Percentiles rank a stretch among this genome's conserved stretches.
Evolutionary conservation across 2,329 filamentous ascomycete genomes (phyloP).

Genomic region (Colletotrichum musae): DNA sequence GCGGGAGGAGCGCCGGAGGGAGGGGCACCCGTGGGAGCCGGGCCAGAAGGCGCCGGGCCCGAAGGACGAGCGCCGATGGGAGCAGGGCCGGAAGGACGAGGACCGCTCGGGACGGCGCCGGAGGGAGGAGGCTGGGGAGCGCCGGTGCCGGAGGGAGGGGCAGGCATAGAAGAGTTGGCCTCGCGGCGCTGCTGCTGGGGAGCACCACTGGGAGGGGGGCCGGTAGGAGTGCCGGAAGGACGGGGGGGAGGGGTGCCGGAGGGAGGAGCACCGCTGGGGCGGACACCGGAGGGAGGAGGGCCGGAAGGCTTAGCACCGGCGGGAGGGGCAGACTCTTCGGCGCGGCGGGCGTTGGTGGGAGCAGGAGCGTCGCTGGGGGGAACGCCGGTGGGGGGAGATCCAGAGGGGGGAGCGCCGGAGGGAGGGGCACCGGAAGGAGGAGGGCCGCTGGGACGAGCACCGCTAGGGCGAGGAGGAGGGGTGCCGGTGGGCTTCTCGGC

Average conservation of each 20-base stretch:
- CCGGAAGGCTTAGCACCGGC: slow-evolving; percentile 11
- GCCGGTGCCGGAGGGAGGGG: slow-evolving; percentile 13
- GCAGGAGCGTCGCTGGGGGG: not conserved
- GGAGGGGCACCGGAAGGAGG: slow-evolving; percentile 17
- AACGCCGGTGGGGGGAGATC: not conserved
- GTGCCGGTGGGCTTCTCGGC: slow-evolving; percentile 12
- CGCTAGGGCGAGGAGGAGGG: slow-evolving; percentile 1
- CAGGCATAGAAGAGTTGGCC: slow-evolving; percentile 2
- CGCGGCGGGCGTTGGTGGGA: slow-evolving; percentile 16
- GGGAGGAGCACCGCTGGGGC: slow-evolving; percentile 7
- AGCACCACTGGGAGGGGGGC: slow-evolving; percentile 17
- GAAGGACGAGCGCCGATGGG: slow-evolving; percentile 12
- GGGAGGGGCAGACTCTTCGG: slow-evolving; percentile 3
- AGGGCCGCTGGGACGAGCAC: slow-evolving; percentile 10
- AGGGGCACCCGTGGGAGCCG: not conserved
- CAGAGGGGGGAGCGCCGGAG: slow-evolving; percentile 12
- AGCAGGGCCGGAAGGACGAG: slow-evolving; percentile 11
- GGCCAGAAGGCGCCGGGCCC: slow-evolving; percentile 14
- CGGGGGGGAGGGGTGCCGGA: slow-evolving; percentile 16
- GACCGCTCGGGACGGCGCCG: slow-evolving; percentile 11
- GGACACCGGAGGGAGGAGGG: slow-evolving; percentile 15
- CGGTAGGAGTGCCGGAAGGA: slow-evolving; percentile 12
- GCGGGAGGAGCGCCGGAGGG: slow-evolving; percentile 25
- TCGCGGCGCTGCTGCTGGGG: slow-evolving; percentile 14
- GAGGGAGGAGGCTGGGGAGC: slow-evolving; percentile 11